Base-by-base conservation (phyloP, 2,329 filamentous ascomycete species). In the Calonectria leucothoes region DNA sequence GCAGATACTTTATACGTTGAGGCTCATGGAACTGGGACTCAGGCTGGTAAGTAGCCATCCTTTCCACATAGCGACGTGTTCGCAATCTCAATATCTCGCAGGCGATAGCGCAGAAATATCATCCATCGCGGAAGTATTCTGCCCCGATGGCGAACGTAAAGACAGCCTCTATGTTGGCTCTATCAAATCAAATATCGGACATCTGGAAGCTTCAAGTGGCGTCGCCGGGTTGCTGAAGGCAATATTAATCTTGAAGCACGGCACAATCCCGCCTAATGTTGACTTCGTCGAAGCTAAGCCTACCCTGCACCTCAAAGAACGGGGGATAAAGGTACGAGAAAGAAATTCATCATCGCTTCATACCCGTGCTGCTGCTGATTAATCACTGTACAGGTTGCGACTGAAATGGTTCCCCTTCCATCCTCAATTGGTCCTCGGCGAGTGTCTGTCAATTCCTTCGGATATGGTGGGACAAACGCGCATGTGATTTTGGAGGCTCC, bases 1-100 rank as follows among this genome's bases (percentile, higher is more conserved):
- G 45, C 67, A 4, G 77, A 80, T 37, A 79, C 77, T 6, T 72
- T 61, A 4, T 81, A 78, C 33, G 76, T 81, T 31, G 79, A 81
- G 72, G 76, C 77, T 0, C 79, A 81, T 49, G 77, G 77, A 29
- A 78, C 76, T 0, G 76, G 75, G 55, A 78, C 75, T 1, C 35
- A 75, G 49, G 73, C 71, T 49, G 71, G 71, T 67, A 69, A 59
- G 70, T 1, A 33, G 8, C 17, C n/a, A 8, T 52, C 10, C 20
- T 31, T 35, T 27, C 14, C 17, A 4, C 23, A 10, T 6, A n/a
- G 20, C 20, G 1, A 1, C 7, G 27, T 35, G n/a, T 17, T 52
- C 29, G 33, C 35, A 15, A 29, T 14, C 69, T 74, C 55, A 74
- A 33, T 2, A 45, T 10, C 5, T 48, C 4, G 15, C 48, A 69